Evolutionary conservation across 306 rosid genomes (phyloP), one percentile per base, ranked within the genome.

Genomic region (Hippophae tibetana): DNA sequence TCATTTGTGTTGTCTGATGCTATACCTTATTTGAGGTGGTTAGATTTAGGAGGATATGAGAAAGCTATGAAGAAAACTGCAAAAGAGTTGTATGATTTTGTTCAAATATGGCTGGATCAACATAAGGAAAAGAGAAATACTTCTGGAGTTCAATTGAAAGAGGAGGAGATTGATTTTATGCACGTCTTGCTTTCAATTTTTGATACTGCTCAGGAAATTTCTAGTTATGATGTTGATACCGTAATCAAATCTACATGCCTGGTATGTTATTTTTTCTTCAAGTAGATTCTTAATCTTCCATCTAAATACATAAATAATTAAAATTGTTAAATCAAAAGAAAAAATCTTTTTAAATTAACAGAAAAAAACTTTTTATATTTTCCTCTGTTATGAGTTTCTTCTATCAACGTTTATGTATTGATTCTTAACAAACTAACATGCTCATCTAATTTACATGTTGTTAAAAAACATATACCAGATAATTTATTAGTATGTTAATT

Each of bases 21-120:
- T 1, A 31, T 72, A 10, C 72, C 78, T 1, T 67, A 13, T 56
- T 31, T 77, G 6, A 54, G 59, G 42, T 68, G 74, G 75, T 60
- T 72, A 50, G 81, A 77, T 46, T 55, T 69, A 9, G 75, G 78
- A 5, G 81, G 81, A 3, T 7, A 68, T 14, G 44, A 72, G 70
- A 77, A 69, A 42, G 65, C 40, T 2, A 69, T 69, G 75, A 72
- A 63, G 54, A 58, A 54, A 6, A 55, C 40, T 2, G 69, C 59
- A 2, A 64, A 52, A 18, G 62, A 48, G 7, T 1, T 77, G 59
- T 64, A 77, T 6, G 3, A 10, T 0, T 7, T 65, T 40, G 6
- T 47, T 42, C 57, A 0, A 5, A 58, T 13, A 46, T 72, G 82
- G 69, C 1, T 72, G 13, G 49, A 47, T 12, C 72, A 72, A 58